Conservation (phyloP, 495 filamentous ascomycete species). For the Aspergillus biplanus region DNA sequence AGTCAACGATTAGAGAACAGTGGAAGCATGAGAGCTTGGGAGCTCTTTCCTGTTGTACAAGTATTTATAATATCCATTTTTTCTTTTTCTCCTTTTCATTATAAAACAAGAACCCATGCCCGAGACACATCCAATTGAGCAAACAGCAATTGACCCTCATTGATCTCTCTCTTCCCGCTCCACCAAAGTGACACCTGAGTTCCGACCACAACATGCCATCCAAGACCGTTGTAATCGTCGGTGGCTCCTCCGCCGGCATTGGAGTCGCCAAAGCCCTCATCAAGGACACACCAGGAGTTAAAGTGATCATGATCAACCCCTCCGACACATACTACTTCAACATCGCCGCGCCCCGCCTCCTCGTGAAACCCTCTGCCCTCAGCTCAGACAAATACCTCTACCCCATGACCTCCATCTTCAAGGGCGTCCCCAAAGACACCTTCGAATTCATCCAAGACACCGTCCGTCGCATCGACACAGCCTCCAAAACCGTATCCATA, state of each 20-base stretch:
- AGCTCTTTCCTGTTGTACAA: background rate
- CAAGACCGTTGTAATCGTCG: conserved; percentile 61
- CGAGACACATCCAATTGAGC: background rate
- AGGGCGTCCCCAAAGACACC: conserved; percentile 44
- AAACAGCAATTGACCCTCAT: background rate
- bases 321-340: conserved; percentile 56
- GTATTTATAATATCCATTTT: background rate
- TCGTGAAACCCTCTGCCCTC: conserved; percentile 47
- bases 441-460: conserved; percentile 62
- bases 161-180: background rate
- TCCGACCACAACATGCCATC: background rate
- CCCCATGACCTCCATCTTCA: conserved; percentile 55
- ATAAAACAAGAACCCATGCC: background rate
- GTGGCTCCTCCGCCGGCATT: conserved; percentile 63
- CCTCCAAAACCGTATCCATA: conserved; percentile 47
- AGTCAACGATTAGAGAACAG: background rate
- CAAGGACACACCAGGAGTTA: conserved; percentile 49
- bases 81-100: background rate
- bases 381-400: conserved; percentile 46
- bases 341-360: conserved; percentile 52
- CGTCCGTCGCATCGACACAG: conserved; percentile 53
- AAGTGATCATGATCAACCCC: conserved; percentile 60
- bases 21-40: background rate
- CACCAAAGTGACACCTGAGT: no score
- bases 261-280: conserved; percentile 62